These are phyloP conservation scores for Xylaria sp. DNA, from an alignment of 2,329 filamentous ascomycete species.

Conservation along the genomic window DNA sequence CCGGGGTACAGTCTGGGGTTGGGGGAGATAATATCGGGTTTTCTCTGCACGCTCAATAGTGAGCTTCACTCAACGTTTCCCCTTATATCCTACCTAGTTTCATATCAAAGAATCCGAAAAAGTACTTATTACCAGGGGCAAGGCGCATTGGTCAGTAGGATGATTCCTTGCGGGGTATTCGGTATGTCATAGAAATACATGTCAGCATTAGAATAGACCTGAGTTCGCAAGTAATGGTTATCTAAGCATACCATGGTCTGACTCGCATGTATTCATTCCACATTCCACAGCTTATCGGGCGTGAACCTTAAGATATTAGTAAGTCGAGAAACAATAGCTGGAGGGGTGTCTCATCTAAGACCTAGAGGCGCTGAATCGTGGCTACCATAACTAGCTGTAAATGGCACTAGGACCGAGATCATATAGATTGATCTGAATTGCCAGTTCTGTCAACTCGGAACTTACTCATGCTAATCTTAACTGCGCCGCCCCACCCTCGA, in stretches of 20 bases:
- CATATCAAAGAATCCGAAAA: not conserved
- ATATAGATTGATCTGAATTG: not conserved
- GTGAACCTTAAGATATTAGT: not conserved
- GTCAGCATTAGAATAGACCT: constrained; percentile 12
- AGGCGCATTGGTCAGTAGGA: not conserved
- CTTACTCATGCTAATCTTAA: not conserved
- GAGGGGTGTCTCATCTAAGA: not conserved
- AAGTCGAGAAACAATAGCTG: not conserved
- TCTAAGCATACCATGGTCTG: not conserved
- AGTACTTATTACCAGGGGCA: not conserved
- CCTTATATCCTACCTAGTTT: not conserved
- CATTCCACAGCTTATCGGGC: not conserved
- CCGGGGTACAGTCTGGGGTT: not conserved
- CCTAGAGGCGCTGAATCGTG: not conserved
- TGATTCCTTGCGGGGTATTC: not conserved
- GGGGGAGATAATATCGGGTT: not conserved
- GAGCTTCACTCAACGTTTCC: not conserved
- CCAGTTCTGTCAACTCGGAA: not conserved
- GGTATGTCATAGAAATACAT: not conserved
- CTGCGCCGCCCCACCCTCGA: not conserved
- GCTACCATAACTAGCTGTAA: not conserved
- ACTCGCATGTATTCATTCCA: not conserved
- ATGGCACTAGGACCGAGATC: not conserved
- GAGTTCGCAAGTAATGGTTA: not conserved
- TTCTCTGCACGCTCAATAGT: not conserved